Evolutionary conservation across 2,329 filamentous ascomycete genomes (phyloP).

Genomic region (Colletotrichum filicis): DNA sequence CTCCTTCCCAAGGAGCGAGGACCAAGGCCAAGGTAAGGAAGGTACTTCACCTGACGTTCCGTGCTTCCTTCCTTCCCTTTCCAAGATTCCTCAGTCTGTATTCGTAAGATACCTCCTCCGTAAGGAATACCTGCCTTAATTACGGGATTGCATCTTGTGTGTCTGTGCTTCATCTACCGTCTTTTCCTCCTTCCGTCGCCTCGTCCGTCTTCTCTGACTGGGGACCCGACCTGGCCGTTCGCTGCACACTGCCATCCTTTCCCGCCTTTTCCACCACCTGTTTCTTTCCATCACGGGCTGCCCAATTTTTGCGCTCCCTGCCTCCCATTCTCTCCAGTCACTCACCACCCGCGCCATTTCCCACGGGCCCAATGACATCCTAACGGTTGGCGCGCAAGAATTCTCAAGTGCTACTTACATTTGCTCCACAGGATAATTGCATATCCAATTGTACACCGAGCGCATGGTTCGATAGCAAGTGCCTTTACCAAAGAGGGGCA

Average conservation of each 20-base stretch:
- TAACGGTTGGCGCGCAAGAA: background rate
- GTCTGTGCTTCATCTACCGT: conserved; percentile 14
- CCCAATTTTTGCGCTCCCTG: background rate
- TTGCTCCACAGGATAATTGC: background rate
- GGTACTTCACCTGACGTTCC: background rate
- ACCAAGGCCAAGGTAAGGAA: too few relatives aligned
- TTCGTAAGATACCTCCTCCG: background rate
- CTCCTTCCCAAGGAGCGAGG: background rate
- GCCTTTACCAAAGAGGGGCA: conserved; percentile 21
- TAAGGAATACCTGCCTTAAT: too few relatives aligned
- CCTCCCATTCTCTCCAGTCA: background rate
- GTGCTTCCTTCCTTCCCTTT: background rate
- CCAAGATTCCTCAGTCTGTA: background rate
- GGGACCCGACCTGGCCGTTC: conserved; percentile 11
- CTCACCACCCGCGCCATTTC: conserved; percentile 13
- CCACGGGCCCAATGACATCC: background rate
- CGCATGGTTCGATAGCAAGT: conserved; percentile 17
- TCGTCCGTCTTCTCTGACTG: background rate
- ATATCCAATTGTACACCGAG: background rate
- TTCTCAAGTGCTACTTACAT: background rate
- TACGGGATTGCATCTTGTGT: background rate
- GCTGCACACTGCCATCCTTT: conserved; percentile 16
- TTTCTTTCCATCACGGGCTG: conserved; percentile 21
- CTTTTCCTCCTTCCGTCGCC: background rate
- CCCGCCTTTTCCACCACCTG: conserved; percentile 16